Evolutionary conservation across 2,329 filamentous ascomycete genomes (phyloP).

Genomic region (Niveomyces coronatus): DNA sequence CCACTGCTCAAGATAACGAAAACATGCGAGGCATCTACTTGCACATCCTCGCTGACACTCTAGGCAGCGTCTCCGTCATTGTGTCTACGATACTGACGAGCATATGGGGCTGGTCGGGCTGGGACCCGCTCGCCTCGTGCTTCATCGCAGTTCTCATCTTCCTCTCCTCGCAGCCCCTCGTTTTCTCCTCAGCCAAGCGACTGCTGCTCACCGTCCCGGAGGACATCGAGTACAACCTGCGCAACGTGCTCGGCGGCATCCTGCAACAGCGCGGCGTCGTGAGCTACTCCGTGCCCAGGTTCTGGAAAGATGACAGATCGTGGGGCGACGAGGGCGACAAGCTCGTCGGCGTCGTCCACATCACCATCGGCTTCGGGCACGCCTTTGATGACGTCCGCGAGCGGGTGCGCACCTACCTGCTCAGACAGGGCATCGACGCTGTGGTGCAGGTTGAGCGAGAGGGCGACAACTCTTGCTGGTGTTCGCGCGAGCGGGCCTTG

Average conservation of each 20-base stretch:
- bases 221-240: constrained; percentile 75
- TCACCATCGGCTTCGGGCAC: constrained; percentile 61
- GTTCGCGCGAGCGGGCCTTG: constrained; percentile 24
- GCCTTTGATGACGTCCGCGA: constrained; percentile 76
- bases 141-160: constrained; percentile 91
- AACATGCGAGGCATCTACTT: constrained; percentile 98
- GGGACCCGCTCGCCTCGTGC: constrained; percentile 89
- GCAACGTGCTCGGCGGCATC: constrained; percentile 76
- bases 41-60: constrained; percentile 87
- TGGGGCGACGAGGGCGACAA: constrained; percentile 34
- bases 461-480: constrained; percentile 59
- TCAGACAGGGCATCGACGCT: constrained; percentile 63
- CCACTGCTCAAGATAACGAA: constrained; percentile 66
- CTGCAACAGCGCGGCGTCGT: constrained; percentile 74
- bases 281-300: constrained; percentile 76
- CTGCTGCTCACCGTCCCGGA: constrained; percentile 78
- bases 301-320: constrained; percentile 74
- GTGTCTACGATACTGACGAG: constrained; percentile 82
- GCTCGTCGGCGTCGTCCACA: constrained; percentile 76
- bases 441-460: constrained; percentile 84
- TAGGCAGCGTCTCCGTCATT: constrained; percentile 91
- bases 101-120: constrained; percentile 81
- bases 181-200: constrained; percentile 72
- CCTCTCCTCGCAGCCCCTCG: constrained; percentile 79
- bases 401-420: constrained; percentile 62